phyloP scores from a whole-genome alignment of 331 rosid species.

The Cydonia oblonga region DNA sequence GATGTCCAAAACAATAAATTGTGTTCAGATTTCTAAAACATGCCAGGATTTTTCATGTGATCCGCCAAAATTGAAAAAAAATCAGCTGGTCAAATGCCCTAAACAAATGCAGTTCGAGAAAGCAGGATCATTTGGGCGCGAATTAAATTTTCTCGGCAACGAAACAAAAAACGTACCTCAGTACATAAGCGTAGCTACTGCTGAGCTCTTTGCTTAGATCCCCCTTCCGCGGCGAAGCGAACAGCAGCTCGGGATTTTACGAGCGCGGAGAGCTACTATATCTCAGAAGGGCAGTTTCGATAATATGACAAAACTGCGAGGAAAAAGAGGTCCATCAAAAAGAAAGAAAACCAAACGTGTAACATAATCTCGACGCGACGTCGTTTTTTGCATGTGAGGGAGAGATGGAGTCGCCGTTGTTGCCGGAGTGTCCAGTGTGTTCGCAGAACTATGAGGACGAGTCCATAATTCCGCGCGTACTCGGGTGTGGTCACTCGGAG shows the following conservation, averaged over 20 bases:
- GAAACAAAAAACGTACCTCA: constrained; percentile 21
- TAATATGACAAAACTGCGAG: background rate
- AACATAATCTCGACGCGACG: background rate
- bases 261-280: background rate
- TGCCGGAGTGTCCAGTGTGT: constrained; percentile 89
- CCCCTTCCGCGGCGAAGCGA: constrained; percentile 1
- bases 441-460: constrained; percentile 54
- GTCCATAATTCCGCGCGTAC: constrained; percentile 53
- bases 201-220: constrained; percentile 10
- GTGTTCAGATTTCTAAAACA: background rate
- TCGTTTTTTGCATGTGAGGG: background rate
- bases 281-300: background rate
- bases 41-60: background rate
- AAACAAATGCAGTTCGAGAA: too few species aligned
- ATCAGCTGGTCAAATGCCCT: too few species aligned
- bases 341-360: background rate
- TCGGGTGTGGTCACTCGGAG: constrained; percentile 63
- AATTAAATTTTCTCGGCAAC: constrained; percentile 10
- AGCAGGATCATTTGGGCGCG: background rate
- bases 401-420: constrained; percentile 62
- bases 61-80: background rate
- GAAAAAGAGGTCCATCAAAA: background rate
- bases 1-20: background rate
- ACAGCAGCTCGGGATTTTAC: background rate
- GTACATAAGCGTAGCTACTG: background rate